Evolutionary conservation across 2,329 filamentous ascomycete genomes (phyloP).

Genomic region (Nothomitra cinnamomea): DNA sequence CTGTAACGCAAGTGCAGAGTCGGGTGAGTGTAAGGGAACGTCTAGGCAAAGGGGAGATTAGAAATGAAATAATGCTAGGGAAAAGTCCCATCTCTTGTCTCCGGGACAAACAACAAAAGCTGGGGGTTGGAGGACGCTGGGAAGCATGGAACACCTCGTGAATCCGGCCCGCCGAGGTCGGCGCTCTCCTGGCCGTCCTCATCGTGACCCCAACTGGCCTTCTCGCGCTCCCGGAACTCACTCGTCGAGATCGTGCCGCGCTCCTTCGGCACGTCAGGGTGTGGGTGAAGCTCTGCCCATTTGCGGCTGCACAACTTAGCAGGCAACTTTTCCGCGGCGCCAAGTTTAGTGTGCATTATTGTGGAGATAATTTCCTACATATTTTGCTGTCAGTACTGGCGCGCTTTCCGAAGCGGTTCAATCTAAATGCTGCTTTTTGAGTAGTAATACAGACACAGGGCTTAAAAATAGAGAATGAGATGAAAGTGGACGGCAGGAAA

Average conservation of each 20-base stretch:
- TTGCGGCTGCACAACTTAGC: slow-evolving; percentile 32
- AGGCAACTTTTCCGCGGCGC: slow-evolving; percentile 32
- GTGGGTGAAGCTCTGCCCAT: slow-evolving; percentile 27
- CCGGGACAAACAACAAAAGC: no score
- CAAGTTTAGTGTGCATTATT: slow-evolving; percentile 37
- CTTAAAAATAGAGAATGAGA: background rate
- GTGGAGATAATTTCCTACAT: slow-evolving; percentile 36
- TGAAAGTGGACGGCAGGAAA: background rate
- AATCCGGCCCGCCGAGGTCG: no score
- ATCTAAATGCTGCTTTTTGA: slow-evolving; percentile 12
- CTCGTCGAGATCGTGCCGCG: background rate
- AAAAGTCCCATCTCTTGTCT: no score
- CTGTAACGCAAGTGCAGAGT: no score
- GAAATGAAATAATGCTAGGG: no score
- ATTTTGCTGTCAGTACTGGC: slow-evolving; percentile 34
- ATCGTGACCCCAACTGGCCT: no score
- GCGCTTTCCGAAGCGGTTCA: slow-evolving; percentile 29
- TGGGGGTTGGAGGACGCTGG: no score
- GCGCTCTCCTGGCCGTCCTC: no score
- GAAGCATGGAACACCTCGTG: no score
- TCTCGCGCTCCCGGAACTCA: no score
- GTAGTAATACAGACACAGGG: background rate
- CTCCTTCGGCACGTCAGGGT: background rate
- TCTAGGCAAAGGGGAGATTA: no score
- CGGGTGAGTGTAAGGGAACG: no score